phyloP scores from a whole-genome alignment of 1,284 basidiomycete species.

The Ganoderma multipileum region DNA sequence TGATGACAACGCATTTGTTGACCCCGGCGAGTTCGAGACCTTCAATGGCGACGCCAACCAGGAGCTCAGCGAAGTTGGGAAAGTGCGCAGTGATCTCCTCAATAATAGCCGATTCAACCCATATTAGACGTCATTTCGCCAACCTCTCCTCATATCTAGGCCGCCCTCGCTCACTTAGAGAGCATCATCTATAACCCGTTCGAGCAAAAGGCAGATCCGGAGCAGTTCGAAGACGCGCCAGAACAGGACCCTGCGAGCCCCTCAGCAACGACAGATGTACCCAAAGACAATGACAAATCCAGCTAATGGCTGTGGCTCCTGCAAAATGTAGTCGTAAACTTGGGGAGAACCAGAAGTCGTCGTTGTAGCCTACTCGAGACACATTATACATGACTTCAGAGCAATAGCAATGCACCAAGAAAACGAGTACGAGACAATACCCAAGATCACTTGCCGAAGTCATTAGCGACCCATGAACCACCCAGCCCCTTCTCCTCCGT shows the following conservation, averaged over 20 bases:
- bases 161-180: constrained; percentile 77
- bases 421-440: neutral
- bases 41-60: constrained; percentile 68
- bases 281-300: neutral
- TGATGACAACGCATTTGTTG: constrained; percentile 64
- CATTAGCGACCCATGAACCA: constrained; percentile 38
- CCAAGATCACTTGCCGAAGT: constrained; percentile 23
- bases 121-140: constrained; percentile 68
- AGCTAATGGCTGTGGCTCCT: neutral
- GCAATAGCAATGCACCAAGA: neutral
- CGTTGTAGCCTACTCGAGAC: constrained; percentile 20
- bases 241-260: constrained; percentile 13
- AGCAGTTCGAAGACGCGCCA: constrained; percentile 34
- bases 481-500: constrained; percentile 22
- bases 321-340: neutral
- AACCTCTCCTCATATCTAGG: constrained; percentile 50
- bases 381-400: constrained; percentile 13
- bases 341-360: neutral
- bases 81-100: constrained; percentile 92
- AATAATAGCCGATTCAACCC: constrained; percentile 83
- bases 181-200: constrained; percentile 71
- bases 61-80: constrained; percentile 85
- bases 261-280: neutral
- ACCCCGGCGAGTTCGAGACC: constrained; percentile 62
- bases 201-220: constrained; percentile 28